These are phyloP conservation scores for Typha latifolia DNA, from an alignment of 176 grass and related monocot species.

Conservation along the genomic window DNA sequence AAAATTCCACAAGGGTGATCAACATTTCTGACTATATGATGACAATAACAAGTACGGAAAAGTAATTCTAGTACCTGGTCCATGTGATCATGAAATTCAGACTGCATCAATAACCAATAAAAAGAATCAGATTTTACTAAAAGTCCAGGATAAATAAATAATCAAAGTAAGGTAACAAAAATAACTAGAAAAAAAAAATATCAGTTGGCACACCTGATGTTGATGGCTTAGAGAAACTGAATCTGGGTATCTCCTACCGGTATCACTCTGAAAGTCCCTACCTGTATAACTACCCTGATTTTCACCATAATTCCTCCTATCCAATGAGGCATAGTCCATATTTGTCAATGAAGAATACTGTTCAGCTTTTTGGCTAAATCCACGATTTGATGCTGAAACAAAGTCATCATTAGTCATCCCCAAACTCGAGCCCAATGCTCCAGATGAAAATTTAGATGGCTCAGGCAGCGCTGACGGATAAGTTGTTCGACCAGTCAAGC, in stretches of 20 bases:
- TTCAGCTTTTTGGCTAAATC: conserved; percentile 59
- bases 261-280: conserved; percentile 66
- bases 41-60: not conserved
- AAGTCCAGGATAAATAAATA: conserved; percentile 9
- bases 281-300: conserved; percentile 56
- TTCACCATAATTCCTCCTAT: conserved; percentile 80
- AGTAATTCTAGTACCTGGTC: conserved; percentile 32
- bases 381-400: conserved; percentile 51
- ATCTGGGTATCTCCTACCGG: conserved; percentile 87
- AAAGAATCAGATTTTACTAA: conserved; percentile 4
- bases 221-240: conserved; percentile 45
- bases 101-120: conserved; percentile 4
- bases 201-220: conserved; percentile 29
- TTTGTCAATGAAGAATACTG: conserved; percentile 35
- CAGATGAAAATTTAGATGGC: conserved; percentile 52
- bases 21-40: conserved; percentile 5
- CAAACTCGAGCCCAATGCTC: conserved; percentile 43
- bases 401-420: conserved; percentile 75
- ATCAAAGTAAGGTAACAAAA: not conserved
- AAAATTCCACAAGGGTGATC: conserved; percentile 15
- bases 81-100: conserved; percentile 56
- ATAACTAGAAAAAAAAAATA: not conserved
- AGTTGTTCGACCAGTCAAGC: conserved; percentile 40
- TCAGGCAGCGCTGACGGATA: conserved; percentile 38
- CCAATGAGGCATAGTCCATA: conserved; percentile 58